A percentile compares a stretch with the other conserved stretches of the same genome.
Evolutionary conservation across 176 grass and related monocot species (phyloP).

Genomic region (Aegilops umbellulata): DNA sequence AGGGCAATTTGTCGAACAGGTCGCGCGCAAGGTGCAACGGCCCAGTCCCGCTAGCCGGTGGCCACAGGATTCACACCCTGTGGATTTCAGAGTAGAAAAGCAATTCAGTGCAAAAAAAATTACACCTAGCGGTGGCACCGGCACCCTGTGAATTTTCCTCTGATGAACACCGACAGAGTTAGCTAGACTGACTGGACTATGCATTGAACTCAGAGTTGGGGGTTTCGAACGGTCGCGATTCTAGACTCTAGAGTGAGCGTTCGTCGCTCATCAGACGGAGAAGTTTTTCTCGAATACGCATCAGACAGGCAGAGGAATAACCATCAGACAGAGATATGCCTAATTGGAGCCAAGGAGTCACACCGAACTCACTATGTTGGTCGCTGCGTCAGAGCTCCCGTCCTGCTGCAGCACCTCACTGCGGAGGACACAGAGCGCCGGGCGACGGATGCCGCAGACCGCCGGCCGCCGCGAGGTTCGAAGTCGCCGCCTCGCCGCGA

Average conservation of each 20-base stretch:
- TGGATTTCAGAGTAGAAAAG: background rate
- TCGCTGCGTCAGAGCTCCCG: background rate
- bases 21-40: background rate
- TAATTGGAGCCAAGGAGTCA: background rate
- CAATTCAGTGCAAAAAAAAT: background rate
- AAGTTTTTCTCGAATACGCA: too few relatives aligned
- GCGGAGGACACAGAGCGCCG: background rate
- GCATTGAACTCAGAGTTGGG: background rate
- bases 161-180: too few relatives aligned
- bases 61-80: background rate
- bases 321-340: background rate
- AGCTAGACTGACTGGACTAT: background rate
- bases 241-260: background rate
- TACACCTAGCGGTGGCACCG: too few relatives aligned
- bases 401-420: background rate
- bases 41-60: background rate
- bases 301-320: too few relatives aligned
- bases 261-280: too few relatives aligned
- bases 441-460: background rate
- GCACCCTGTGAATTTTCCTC: background rate
- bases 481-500: background rate
- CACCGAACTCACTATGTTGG: background rate
- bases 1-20: constrained; percentile 50
- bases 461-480: background rate
- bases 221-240: background rate